Base-by-base conservation (phyloP, 2,329 filamentous ascomycete genomes). In the Fusarium nurragi region DNA sequence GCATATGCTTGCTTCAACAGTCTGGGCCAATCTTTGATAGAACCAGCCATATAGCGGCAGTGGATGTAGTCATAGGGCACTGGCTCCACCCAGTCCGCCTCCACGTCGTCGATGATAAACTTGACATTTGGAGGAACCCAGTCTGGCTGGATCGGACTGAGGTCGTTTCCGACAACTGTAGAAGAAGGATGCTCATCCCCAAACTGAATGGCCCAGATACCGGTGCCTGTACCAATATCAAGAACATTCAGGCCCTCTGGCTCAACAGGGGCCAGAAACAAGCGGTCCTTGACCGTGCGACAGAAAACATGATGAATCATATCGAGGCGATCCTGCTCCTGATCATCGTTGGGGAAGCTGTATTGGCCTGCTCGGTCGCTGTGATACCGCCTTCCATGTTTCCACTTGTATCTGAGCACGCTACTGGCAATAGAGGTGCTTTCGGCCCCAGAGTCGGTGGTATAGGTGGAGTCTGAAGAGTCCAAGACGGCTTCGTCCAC, bases 91-190 rank as follows among this genome's bases (percentile, higher is more conserved):
- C 87, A 89, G 2, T 84, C 78, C 30, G 83, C 78, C 67, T 88
- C 84, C 18, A 82, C 79, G 66, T 89, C 85, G 67, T 88, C 86
- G 9, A 89, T 79, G 32, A 87, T 72, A 68, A 88, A 88, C 7
- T 78, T 79, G 52, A 87, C 79, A 62, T 88, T 88, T 4, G 83
- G 81, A 3, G 86, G 86, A 2, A 88, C 80, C 75, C 77, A 79
- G 11, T 74, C 72, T 4, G 79, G 79, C 59, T 82, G 79, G 13
- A 82, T 82, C 0, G 80, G 79, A 23, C 77, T 78, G 0, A 81
- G 66, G 36, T 81, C 78, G 21, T 76, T 77, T 37, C 78, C 78
- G 0, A 77, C 49, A 1, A 80, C 73, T n/a, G 74, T 69, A 18
- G 78, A 74, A 14, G 69, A 66, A 13, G 77, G 79, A 30, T 74